A percentile compares a stretch with the other conserved stretches of the same genome.
These are phyloP conservation scores for Erysimum pusillum DNA, from an alignment of 441 rosid species.

Conservation along the genomic window DNA sequence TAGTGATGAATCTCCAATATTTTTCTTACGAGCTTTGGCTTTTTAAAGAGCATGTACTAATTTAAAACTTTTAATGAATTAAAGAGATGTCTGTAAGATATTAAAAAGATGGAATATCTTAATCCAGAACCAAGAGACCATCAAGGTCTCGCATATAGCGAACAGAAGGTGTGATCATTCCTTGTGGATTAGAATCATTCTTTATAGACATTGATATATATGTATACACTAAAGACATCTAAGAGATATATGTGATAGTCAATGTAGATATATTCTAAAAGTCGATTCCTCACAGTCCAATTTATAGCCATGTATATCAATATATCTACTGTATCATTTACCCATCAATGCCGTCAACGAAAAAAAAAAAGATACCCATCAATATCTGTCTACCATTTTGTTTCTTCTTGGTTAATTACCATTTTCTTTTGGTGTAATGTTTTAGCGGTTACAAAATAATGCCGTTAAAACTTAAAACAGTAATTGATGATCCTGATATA, in stretches of 20 bases:
- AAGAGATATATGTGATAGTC: constrained; percentile 4
- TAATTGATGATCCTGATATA: neutral
- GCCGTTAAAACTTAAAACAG: neutral
- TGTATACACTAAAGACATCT: neutral
- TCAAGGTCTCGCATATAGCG: constrained; percentile 29
- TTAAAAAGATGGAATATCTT: constrained; percentile 15
- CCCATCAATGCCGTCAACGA: neutral
- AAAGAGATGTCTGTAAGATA: neutral
- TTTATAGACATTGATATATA: constrained; percentile 9
- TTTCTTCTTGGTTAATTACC: neutral
- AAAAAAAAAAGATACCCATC: neutral
- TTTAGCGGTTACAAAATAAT: neutral
- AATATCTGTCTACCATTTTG: constrained; percentile 6
- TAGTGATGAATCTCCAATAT: neutral
- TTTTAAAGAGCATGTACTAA: neutral
- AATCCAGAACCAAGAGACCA: constrained; percentile 33
- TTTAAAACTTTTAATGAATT: neutral
- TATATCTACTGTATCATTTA: neutral
- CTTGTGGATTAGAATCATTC: constrained; percentile 31
- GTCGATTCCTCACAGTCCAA: constrained; percentile 32
- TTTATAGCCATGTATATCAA: constrained; percentile 30
- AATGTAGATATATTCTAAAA: constrained; percentile 21
- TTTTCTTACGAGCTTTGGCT: neutral
- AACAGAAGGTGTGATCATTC: constrained; percentile 29
- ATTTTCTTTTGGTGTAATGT: constrained; percentile 10